These are phyloP conservation scores for Keithomyces neogunnii DNA, from an alignment of 2,329 filamentous ascomycete species.

Conservation along the genomic window DNA sequence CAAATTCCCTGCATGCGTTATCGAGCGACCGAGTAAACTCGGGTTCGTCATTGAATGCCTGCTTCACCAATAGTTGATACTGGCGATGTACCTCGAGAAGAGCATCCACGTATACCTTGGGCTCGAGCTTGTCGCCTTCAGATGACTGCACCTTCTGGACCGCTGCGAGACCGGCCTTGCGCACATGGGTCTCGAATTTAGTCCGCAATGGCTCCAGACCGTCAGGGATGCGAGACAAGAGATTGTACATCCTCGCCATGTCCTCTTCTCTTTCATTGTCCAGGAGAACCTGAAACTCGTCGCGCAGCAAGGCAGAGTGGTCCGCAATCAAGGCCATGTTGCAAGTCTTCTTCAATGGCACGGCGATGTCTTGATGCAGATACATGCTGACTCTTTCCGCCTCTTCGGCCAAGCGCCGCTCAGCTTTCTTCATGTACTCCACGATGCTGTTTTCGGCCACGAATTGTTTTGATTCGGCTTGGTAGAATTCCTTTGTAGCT, in stretches of 20 bases:
- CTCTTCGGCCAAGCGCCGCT: constrained; percentile 80
- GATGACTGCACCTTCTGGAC: constrained; percentile 83
- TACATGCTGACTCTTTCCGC: constrained; percentile 90
- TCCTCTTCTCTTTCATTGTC: constrained; percentile 94
- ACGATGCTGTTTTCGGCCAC: constrained; percentile 95
- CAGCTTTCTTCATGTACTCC: constrained; percentile 99
- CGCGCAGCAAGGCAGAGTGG: constrained; percentile 75
- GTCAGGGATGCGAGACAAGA: constrained; percentile 81
- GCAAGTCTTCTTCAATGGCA: constrained; percentile 76
- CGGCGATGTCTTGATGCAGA: constrained; percentile 80
- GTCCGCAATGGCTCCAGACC: constrained; percentile 81
- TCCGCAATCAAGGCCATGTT: constrained; percentile 84
- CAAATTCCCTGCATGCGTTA: constrained; percentile 95
- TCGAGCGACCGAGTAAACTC: constrained; percentile 95
- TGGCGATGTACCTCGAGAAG: constrained; percentile 89
- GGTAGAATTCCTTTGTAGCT: constrained; percentile 79
- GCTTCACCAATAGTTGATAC: constrained; percentile 84
- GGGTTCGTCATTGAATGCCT: constrained; percentile 88
- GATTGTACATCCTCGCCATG: constrained; percentile 90
- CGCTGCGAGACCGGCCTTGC: constrained; percentile 78
- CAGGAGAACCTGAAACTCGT: constrained; percentile 90
- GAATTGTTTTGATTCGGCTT: constrained; percentile 87
- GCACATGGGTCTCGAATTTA: constrained; percentile 86
- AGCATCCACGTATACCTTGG: constrained; percentile 93
- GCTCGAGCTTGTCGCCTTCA: constrained; percentile 83